Conservation (phyloP, 345 rosid genomes). For the Turnera subulata region DNA sequence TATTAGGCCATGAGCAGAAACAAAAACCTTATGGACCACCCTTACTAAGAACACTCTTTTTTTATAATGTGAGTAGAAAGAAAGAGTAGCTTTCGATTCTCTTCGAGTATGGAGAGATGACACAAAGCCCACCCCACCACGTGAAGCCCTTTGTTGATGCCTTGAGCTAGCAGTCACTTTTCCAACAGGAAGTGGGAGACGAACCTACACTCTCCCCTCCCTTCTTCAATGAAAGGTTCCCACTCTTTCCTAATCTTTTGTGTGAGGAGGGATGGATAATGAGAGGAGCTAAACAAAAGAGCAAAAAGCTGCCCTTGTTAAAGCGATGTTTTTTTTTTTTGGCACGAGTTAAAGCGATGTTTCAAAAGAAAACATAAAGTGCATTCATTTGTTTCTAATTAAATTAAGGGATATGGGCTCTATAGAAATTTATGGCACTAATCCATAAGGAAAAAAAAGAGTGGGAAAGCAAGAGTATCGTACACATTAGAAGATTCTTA, state of each 20-base stretch:
- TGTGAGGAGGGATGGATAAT: conserved; percentile 1
- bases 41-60: conserved; percentile 9
- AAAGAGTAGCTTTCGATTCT: conserved; percentile 21
- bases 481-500: too few relatives aligned
- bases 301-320: conserved; percentile 23
- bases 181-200: conserved; percentile 20
- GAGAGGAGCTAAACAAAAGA: conserved; percentile 20
- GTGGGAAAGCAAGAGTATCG: too few relatives aligned
- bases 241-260: not conserved
- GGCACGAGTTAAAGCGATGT: not conserved
- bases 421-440: conserved; percentile 2
- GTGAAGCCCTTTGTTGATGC: conserved; percentile 32
- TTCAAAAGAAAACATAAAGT: conserved; percentile 11
- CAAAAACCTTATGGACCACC: conserved; percentile 27
- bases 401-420: not conserved
- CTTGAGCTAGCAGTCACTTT: conserved; percentile 35
- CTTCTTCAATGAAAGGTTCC: conserved; percentile 14
- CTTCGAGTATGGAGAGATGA: not conserved
- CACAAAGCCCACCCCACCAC: conserved; percentile 28
- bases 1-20: conserved; percentile 7
- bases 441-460: too few relatives aligned
- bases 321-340: conserved; percentile 5
- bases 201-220: conserved; percentile 1
- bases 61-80: conserved; percentile 14
- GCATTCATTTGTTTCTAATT: conserved; percentile 7